These are phyloP conservation scores for Pugionium dolabratum DNA, from an alignment of 345 rosid genomes.

Conservation along the genomic window DNA sequence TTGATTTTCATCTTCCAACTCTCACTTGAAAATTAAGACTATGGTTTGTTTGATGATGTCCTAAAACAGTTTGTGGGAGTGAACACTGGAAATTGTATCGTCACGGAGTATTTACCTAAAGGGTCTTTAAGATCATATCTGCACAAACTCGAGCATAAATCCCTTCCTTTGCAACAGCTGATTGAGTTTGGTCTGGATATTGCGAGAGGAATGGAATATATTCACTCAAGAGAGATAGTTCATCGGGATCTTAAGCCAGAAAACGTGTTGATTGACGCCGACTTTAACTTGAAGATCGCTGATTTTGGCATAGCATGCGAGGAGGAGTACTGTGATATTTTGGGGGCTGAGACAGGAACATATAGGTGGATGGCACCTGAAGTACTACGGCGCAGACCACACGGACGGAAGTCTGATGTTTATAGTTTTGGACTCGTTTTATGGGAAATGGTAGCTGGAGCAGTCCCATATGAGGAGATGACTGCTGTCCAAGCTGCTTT, in stretches of 20 bases:
- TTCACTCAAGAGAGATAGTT: constrained; percentile 74
- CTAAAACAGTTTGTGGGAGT: constrained; percentile 58
- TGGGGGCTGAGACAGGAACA: constrained; percentile 76
- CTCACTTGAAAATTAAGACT: neutral
- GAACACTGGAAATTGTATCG: constrained; percentile 53
- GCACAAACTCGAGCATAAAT: constrained; percentile 63
- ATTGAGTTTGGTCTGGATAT: constrained; percentile 62
- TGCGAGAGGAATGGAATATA: constrained; percentile 83
- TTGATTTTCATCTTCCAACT: neutral
- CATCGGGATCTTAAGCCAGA: constrained; percentile 93
- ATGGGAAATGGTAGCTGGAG: constrained; percentile 90
- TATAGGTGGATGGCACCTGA: constrained; percentile 98
- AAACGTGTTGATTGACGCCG: constrained; percentile 62
- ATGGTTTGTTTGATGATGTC: constrained; percentile 22
- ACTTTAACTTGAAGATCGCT: constrained; percentile 68
- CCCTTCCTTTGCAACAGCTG: constrained; percentile 57
- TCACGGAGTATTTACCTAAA: constrained; percentile 57
- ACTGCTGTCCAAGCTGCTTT: constrained; percentile 81
- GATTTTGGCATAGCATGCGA: constrained; percentile 94
- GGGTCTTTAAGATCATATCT: constrained; percentile 76
- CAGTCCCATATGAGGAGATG: constrained; percentile 75
- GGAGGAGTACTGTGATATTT: constrained; percentile 57
- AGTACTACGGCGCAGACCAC: constrained; percentile 62
- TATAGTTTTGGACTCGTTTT: constrained; percentile 80
- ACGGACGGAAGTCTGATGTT: constrained; percentile 68